Base-by-base conservation (phyloP, 441 rosid genomes). In the Manihot esculenta region DNA sequence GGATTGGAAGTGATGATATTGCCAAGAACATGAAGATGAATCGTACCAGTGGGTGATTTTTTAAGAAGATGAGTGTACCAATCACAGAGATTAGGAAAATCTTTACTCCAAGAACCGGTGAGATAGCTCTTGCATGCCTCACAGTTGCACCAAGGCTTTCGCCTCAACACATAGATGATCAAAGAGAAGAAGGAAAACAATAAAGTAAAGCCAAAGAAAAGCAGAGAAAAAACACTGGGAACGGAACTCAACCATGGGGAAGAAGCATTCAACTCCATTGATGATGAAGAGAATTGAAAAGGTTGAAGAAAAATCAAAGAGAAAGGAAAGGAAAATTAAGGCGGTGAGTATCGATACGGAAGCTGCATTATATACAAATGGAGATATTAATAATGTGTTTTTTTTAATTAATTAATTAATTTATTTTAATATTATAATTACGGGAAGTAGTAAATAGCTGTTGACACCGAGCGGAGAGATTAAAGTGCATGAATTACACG, bases 41-140 rank as follows among this genome's bases (percentile, higher is more conserved):
- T 81, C 2, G 97, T 87, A 0, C 86, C 86, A 13, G 92, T 79
- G 0, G 84, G 82, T 3, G 93, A 85, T 54, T 79, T 76, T 1
- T 70, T 71, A 50, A 91, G 90, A 33, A 89, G 93, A 48, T 91
- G 88, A 63, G 93, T 48, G 71, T 81, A 87, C 90, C 92, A 91
- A 23, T 91, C 95, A 18, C 84, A 83, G 3, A 91, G 90, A 53
- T 88, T 91, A 30, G 68, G 49, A 70, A 91, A 89, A 7, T 88
- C 82, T 42, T 75, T 70, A 27, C 77, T 65, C 97, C 95, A 91
- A n/a, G 81, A 76, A 0, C 84, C 74, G 1, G 77, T 76, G 21
- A 85, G 81, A 41, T 81, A 89, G 64, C 85, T 74, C n/a, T 72
- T 74, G 72, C 97, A 91, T 62, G 79, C 72, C 45, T 83, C 80